phyloP scores from a whole-genome alignment of 2,329 filamentous ascomycete genomes.

The Bipolaris cookei region DNA sequence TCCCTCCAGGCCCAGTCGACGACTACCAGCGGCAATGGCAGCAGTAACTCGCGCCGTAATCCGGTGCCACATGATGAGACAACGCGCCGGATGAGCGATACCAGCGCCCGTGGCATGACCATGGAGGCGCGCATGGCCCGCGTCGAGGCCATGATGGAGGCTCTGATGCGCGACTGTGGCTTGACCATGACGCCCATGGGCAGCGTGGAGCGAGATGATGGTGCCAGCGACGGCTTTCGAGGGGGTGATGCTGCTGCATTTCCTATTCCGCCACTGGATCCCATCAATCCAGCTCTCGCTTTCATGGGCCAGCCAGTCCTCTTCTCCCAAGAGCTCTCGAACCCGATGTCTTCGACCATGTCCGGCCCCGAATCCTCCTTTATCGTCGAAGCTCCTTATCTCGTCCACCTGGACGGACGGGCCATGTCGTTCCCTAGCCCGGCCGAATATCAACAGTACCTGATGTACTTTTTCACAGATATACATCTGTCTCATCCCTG shows the following conservation, averaged over 20 bases:
- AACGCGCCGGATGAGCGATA: conserved; percentile 38
- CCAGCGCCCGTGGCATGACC: conserved; percentile 32
- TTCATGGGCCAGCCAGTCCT: conserved; percentile 24
- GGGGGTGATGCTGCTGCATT: conserved; percentile 23
- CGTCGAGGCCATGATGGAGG: conserved; percentile 46
- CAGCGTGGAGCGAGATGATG: conserved; percentile 39
- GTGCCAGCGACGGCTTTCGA: conserved; percentile 23
- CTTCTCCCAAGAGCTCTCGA: conserved; percentile 20
- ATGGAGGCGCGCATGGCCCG: conserved; percentile 47
- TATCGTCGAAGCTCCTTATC: conserved; percentile 3
- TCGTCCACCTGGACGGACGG: conserved; percentile 28
- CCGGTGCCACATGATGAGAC: conserved; percentile 29
- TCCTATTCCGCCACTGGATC: conserved; percentile 30
- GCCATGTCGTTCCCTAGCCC: conserved; percentile 31
- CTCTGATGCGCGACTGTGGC: conserved; percentile 40
- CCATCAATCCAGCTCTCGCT: conserved; percentile 31
- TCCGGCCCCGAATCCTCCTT: not conserved
- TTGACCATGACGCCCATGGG: conserved; percentile 30
- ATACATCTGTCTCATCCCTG: conserved; percentile 38
- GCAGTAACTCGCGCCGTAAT: conserved; percentile 22
- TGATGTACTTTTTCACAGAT: conserved; percentile 38
- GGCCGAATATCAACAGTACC: conserved; percentile 31
- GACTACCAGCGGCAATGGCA: conserved; percentile 19
- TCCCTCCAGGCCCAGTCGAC: conserved; percentile 20
- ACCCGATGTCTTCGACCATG: conserved; percentile 11